Evolutionary conservation across 192 early-diverging fungal genomes (phyloP).

Genomic region (Gamsiella multidivaricata): DNA sequence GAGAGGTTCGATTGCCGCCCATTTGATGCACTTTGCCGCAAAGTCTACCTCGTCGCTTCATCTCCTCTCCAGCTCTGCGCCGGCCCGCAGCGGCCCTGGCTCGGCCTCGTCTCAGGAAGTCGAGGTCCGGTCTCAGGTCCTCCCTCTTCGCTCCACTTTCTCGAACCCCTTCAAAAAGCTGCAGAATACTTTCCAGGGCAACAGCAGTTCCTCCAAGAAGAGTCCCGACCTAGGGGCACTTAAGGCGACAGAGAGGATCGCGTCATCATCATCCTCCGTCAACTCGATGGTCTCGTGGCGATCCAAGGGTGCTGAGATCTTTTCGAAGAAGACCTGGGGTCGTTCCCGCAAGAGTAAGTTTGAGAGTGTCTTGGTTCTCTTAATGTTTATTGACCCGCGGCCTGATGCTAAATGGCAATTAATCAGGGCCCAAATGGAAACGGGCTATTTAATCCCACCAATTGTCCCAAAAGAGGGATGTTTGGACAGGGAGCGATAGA

Average conservation of each 20-base stretch:
- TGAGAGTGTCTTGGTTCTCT: not conserved
- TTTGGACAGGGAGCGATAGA: not conserved
- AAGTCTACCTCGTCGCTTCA: conserved; percentile 44
- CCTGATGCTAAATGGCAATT: conserved; percentile 16
- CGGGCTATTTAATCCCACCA: not conserved
- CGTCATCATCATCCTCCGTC: conserved; percentile 37
- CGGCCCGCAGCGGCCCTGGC: conserved; percentile 2
- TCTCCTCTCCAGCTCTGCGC: conserved; percentile 42
- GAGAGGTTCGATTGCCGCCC: conserved; percentile 45
- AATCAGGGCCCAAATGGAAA: conserved; percentile 35
- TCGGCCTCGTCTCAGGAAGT: conserved; percentile 9
- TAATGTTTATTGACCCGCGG: not conserved
- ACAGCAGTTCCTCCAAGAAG: conserved; percentile 8
- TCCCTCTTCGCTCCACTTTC: conserved; percentile 30
- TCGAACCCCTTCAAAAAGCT: conserved; percentile 54
- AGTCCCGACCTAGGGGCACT: not conserved
- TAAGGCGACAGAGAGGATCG: conserved; percentile 18
- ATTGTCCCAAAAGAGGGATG: not conserved
- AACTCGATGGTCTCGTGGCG: conserved; percentile 53
- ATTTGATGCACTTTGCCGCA: conserved; percentile 39
- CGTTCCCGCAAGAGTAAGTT: conserved; percentile 50
- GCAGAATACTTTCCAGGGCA: conserved; percentile 25
- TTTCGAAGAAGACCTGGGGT: conserved; percentile 48
- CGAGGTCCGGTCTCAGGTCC: conserved; percentile 18
- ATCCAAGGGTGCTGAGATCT: conserved; percentile 48